Evolutionary conservation across 805 yeast genomes (phyloP).

Genomic region (Spathaspora gorwiae): DNA sequence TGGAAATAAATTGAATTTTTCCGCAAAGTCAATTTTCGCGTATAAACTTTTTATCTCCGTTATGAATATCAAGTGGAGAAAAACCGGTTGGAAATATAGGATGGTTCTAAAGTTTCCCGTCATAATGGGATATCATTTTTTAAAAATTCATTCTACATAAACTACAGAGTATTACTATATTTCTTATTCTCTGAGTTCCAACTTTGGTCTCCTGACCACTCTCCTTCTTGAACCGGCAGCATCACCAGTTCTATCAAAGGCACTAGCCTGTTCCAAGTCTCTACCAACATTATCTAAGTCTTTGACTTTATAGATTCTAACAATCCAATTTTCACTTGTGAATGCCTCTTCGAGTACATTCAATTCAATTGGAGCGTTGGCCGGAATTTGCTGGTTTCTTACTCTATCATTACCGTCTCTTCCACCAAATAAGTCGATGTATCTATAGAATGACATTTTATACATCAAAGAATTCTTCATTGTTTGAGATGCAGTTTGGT

Average conservation of each 20-base stretch:
- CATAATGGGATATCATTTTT: too few species aligned
- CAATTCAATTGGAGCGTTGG: conserved; percentile 45
- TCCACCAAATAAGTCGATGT: conserved; percentile 63
- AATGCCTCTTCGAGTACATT: conserved; percentile 88
- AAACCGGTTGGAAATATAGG: too few species aligned
- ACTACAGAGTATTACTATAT: background rate
- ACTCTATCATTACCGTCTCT: conserved; percentile 77
- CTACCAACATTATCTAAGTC: conserved; percentile 86
- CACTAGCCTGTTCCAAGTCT: conserved; percentile 55
- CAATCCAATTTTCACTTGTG: conserved; percentile 95
- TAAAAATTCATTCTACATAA: too few species aligned
- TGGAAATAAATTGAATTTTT: too few species aligned
- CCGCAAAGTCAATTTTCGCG: too few species aligned
- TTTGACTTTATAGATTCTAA: conserved; percentile 88
- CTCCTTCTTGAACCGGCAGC: conserved; percentile 22
- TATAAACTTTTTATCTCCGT: too few species aligned
- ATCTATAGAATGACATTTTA: conserved; percentile 88
- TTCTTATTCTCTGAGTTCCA: conserved; percentile 45
- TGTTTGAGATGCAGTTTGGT: conserved; percentile 71
- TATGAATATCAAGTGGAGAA: too few species aligned
- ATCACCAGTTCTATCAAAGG: conserved; percentile 39
- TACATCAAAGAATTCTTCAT: conserved; percentile 92
- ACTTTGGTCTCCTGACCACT: conserved; percentile 46
- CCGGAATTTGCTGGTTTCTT: conserved; percentile 72
- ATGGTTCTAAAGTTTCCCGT: too few species aligned